Base-by-base conservation (phyloP, 495 filamentous ascomycete species). In the Annulohypoxylon nitens region DNA sequence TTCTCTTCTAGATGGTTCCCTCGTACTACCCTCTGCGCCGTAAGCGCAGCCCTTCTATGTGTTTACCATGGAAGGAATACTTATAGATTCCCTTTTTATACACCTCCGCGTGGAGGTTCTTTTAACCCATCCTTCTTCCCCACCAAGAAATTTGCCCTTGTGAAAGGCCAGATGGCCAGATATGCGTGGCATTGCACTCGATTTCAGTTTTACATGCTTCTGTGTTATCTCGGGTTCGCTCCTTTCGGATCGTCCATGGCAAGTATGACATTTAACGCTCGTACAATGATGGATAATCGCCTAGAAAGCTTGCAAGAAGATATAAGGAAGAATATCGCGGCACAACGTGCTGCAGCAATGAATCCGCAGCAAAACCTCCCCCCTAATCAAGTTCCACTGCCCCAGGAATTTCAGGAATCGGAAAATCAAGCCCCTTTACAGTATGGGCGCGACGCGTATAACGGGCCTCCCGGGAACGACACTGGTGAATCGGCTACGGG, bases 1-100 rank as follows among this genome's bases (percentile, higher is more conserved):
- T 1, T 2, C n/a, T 25, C 61, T 14, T 0, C 7, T 4, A 54
- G 48, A 1, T 70, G 30, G 8, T 0, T 72, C 2, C 10, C 45
- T 41, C 72, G 55, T 63, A 20, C n/a, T 5, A 0, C 41, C 4
- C 39, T 43, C 14, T 14, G 11, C 12, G 2, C 39, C 12, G 14
- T n/a, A 14, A 14, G 11, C 14, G 14, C 39, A 5, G 11, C 11
- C 9, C 61, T 26, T 25, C 10, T 9, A 3, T 10, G 55, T 0
- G 25, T 68, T 0, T 61, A 36, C 26, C 0, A 2, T 4, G 54
- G 51, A 4, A 64, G 50, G 33, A 7, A 39, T 3, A 65, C 47
- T 7, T 77, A 64, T 47, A 60, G 12, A 10, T 77, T 78, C 70
- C 75, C 75, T 23, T 58, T 77, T 48, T 78, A 74, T 43, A 12